Evolutionary conservation across 495 filamentous ascomycete genomes (phyloP), one percentile per base, ranked within the genome.

Genomic region (Talaromyces stipitatus): DNA sequence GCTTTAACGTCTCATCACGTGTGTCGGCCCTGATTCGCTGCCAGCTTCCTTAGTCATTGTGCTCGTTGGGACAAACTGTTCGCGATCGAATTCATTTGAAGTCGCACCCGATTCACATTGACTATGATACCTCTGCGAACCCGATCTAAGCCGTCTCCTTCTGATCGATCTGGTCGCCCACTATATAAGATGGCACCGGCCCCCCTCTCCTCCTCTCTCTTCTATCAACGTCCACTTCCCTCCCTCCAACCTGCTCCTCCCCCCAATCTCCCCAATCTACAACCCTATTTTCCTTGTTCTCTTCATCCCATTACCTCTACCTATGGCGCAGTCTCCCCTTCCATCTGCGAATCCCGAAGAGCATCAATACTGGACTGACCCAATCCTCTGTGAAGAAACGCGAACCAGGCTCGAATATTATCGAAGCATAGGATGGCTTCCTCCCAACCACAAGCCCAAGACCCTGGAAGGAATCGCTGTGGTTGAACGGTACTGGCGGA

Each of bases 101-200:
- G 3, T 48, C 54, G n/a, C 24, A 56, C 6, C 54, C 29, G 45
- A 11, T 2, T 38, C 24, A 46, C 46, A 58, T 55, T 51, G 60
- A 65, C 59, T 50, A 62, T 65, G 60, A 56, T 57, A 32, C 14
- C 54, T 52, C 61, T 47, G 45, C 53, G 16, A n/a, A 46, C 60
- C 52, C 50, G 50, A 57, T 23, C 56, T 8, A 22, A 5, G 16
- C 12, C 38, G 41, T 50, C 54, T 45, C 8, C 58, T 38, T 53
- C 57, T 53, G 58, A 28, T 56, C 18, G 18, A 57, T 46, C 48
- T 57, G 41, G 23, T 56, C 33, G 50, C 16, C 56, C 60, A 54
- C 22, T 54, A 26, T 63, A 64, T 62, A 65, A 65, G 52, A 65
- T 62, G 30, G 50, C 55, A 57, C 61, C 55, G 32, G 53, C 53